Evolutionary conservation across 495 filamentous ascomycete species (phyloP).

Genomic region (Ramalina peruviana): DNA sequence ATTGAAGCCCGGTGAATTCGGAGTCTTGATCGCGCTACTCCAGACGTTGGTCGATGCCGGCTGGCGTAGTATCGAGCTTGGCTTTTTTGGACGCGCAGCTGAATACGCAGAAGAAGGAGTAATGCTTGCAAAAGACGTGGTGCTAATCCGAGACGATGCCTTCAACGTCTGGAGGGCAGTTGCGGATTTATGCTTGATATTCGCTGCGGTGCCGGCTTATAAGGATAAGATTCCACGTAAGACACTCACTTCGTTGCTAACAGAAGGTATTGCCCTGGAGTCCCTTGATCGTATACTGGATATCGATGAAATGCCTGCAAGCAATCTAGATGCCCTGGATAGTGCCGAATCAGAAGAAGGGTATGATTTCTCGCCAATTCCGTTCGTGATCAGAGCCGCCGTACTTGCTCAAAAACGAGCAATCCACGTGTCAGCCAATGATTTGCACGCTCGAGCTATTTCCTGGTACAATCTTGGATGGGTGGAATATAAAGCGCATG

Average conservation of each 20-base stretch:
- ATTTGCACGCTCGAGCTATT: slow-evolving; percentile 83
- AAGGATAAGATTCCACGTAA: slow-evolving; percentile 41
- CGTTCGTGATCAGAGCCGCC: slow-evolving; percentile 42
- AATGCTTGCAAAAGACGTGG: slow-evolving; percentile 35
- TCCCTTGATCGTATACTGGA: slow-evolving; percentile 50
- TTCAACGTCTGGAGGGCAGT: slow-evolving; percentile 95
- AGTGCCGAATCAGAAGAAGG: slow-evolving; percentile 22
- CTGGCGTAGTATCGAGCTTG: slow-evolving; percentile 59
- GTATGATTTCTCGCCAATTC: slow-evolving; percentile 26
- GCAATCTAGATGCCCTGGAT: slow-evolving; percentile 27
- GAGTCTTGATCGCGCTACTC: slow-evolving; percentile 71
- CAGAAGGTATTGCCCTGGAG: slow-evolving; percentile 29
- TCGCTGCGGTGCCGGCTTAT: slow-evolving; percentile 59
- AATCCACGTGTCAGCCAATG: slow-evolving; percentile 55
- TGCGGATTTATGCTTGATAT: slow-evolving; percentile 77
- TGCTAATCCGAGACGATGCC: slow-evolving; percentile 40
- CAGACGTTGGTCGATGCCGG: slow-evolving; percentile 77
- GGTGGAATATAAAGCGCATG: slow-evolving; percentile 74
- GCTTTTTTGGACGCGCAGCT: slow-evolving; percentile 67
- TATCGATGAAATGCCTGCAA: slow-evolving; percentile 52
- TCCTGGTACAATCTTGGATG: slow-evolving; percentile 95
- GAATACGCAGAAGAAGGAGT: slow-evolving; percentile 51
- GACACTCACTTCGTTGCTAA: slow-evolving; percentile 41
- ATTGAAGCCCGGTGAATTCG: slow-evolving; percentile 57
- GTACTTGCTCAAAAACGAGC: slow-evolving; percentile 82